phyloP scores from a whole-genome alignment of 176 grass and related monocot species.

The Oryza officinalis region DNA sequence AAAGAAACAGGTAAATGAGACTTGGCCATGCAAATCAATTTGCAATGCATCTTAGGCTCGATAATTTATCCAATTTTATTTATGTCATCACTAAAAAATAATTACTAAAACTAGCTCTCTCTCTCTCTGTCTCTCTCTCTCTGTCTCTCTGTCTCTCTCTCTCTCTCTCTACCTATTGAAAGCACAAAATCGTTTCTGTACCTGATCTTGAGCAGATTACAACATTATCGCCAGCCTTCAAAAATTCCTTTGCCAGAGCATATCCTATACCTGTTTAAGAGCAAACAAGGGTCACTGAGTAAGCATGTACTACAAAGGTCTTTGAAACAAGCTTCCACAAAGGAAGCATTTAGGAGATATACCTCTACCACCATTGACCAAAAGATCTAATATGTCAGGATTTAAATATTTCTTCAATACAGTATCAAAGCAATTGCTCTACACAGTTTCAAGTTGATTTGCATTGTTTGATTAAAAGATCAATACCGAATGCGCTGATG shows the following conservation, averaged over 20 bases:
- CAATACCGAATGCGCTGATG: not conserved
- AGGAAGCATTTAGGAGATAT: not conserved
- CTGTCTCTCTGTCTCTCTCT: not conserved
- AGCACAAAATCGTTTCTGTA: not conserved
- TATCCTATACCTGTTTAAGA: slow-evolving; percentile 77
- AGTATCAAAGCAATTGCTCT: not conserved
- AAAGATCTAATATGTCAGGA: not conserved
- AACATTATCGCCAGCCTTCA: slow-evolving; percentile 86
- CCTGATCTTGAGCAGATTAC: slow-evolving; percentile 93
- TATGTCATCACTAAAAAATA: not conserved
- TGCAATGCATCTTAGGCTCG: not conserved
- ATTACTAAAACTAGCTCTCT: slow-evolving; percentile 4
- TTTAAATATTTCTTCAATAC: not conserved
- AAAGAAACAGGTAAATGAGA: not conserved
- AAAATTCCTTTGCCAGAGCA: slow-evolving; percentile 71
- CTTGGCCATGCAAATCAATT: not conserved
- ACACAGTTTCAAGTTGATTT: not conserved
- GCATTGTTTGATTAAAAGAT: not conserved
- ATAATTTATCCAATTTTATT: not conserved
- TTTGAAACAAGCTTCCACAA: not conserved
- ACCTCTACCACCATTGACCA: not conserved
- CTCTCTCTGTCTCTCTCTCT: not conserved
- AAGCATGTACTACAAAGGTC: not conserved
- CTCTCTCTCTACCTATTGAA: not conserved
- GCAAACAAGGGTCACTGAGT: not conserved